Percentiles rank a stretch among this genome's conserved stretches.
phyloP scores from a whole-genome alignment of 768 basidiomycete species.

The Tulasnella sp. region DNA sequence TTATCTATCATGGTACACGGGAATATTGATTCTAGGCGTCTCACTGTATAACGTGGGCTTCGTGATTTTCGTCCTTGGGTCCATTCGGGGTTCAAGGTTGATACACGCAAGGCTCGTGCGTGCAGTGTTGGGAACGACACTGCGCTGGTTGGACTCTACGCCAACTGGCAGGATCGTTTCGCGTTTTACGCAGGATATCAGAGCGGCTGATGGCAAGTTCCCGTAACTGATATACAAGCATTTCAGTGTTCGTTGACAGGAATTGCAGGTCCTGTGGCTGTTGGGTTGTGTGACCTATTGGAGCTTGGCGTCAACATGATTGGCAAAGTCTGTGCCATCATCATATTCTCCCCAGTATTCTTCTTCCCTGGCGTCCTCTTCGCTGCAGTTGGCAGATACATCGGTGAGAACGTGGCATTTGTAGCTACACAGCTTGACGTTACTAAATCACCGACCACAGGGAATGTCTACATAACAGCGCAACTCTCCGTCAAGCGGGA shows the following conservation, averaged over 20 bases:
- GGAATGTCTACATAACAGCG: conserved; percentile 30
- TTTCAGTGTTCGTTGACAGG: too few relatives aligned
- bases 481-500: conserved; percentile 31
- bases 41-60: conserved; percentile 28
- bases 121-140: conserved; percentile 47
- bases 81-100: conserved; percentile 40
- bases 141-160: conserved; percentile 26
- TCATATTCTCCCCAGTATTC: conserved; percentile 19
- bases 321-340: conserved; percentile 19
- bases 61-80: conserved; percentile 37
- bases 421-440: too few relatives aligned
- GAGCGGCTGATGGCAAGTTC: conserved; percentile 15
- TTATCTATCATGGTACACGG: conserved; percentile 38
- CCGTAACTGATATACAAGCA: too few relatives aligned
- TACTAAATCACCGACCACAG: conserved; percentile 15
- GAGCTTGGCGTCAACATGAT: conserved; percentile 18
- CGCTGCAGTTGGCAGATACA: conserved; percentile 21
- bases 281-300: not conserved
- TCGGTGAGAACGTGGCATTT: too few relatives aligned
- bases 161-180: conserved; percentile 22
- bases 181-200: conserved; percentile 21
- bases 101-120: conserved; percentile 44
- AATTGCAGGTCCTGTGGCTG: not conserved
- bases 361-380: conserved; percentile 17
- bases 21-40: conserved; percentile 28